Evolutionary conservation across 2,329 filamentous ascomycete genomes (phyloP).

Genomic region (Monilinia vaccinii-corymbosi): DNA sequence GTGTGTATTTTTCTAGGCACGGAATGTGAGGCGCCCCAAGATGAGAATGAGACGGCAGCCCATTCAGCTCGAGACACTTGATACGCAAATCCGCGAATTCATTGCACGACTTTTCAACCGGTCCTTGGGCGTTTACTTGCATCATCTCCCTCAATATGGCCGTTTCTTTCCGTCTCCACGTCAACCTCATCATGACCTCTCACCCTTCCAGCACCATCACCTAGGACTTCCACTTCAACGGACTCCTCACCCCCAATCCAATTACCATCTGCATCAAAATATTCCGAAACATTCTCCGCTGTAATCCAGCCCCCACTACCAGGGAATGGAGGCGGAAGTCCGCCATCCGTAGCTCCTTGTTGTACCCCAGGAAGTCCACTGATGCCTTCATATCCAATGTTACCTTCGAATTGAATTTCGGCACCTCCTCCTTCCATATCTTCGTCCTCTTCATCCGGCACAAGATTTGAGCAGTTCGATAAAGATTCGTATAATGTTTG

Average conservation of each 20-base stretch:
- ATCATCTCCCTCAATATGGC: slow-evolving; percentile 34
- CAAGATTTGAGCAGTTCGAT: slow-evolving; percentile 64
- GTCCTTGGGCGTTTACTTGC: slow-evolving; percentile 3
- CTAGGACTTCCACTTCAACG: slow-evolving; percentile 38
- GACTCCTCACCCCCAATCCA: slow-evolving; percentile 46
- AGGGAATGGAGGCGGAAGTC: slow-evolving; percentile 57
- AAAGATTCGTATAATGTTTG: slow-evolving; percentile 52
- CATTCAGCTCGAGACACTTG: not conserved
- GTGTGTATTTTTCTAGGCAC: not conserved
- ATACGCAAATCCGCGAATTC: not conserved
- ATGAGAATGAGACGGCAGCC: not conserved
- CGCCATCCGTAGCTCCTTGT: slow-evolving; percentile 38
- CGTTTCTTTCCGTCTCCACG: slow-evolving; percentile 29
- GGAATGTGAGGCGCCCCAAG: not conserved
- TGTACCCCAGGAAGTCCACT: slow-evolving; percentile 50
- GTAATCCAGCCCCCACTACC: slow-evolving; percentile 82
- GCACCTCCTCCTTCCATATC: slow-evolving; percentile 41
- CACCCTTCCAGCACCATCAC: slow-evolving; percentile 55
- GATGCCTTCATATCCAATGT: slow-evolving; percentile 40
- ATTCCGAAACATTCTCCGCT: slow-evolving; percentile 80
- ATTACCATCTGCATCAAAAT: slow-evolving; percentile 72
- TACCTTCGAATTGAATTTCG: slow-evolving; percentile 47
- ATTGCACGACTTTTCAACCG: not conserved
- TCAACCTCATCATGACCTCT: slow-evolving; percentile 46
- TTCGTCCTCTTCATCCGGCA: slow-evolving; percentile 54